Evolutionary conservation across 2,329 filamentous ascomycete genomes (phyloP).

Genomic region (Xylariaceae sp.): DNA sequence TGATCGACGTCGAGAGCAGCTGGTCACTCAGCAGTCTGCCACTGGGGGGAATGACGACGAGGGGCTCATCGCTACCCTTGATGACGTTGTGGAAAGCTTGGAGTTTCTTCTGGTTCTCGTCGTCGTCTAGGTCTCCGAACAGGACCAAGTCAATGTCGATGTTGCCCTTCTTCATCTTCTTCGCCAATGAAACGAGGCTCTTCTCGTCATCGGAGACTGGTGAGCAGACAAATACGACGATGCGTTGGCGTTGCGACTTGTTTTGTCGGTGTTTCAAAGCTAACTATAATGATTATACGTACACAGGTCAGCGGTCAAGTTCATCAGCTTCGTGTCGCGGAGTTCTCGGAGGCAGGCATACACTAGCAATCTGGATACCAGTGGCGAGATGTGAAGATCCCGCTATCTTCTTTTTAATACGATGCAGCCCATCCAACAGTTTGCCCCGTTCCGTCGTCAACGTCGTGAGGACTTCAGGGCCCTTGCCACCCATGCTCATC

Average conservation of each 20-base stretch:
- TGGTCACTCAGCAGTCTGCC: slow-evolving; percentile 90
- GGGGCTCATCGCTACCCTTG: slow-evolving; percentile 82
- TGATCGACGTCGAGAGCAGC: slow-evolving; percentile 81
- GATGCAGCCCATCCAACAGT: slow-evolving; percentile 85
- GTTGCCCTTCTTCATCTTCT: slow-evolving; percentile 98
- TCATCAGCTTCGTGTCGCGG: not conserved
- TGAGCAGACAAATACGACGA: slow-evolving; percentile 95
- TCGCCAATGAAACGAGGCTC: slow-evolving; percentile 79
- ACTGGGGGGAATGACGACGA: slow-evolving; percentile 85
- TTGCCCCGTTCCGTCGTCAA: slow-evolving; percentile 95
- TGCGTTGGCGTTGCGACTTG: slow-evolving; percentile 91
- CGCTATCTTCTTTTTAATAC: slow-evolving; percentile 84
- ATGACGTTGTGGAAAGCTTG: slow-evolving; percentile 90
- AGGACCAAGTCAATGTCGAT: slow-evolving; percentile 91
- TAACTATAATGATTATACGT: slow-evolving; percentile 50
- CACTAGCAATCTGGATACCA: slow-evolving; percentile 89
- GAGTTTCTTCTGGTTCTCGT: slow-evolving; percentile 85
- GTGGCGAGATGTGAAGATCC: slow-evolving; percentile 85
- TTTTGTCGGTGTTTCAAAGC: slow-evolving; percentile 97
- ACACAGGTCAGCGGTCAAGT: slow-evolving; percentile 23
- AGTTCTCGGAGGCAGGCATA: slow-evolving; percentile 42
- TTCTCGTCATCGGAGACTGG: slow-evolving; percentile 87
- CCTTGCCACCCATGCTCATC: slow-evolving; percentile 98
- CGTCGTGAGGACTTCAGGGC: slow-evolving; percentile 94
- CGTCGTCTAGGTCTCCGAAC: slow-evolving; percentile 89